Conservation (phyloP, 1,284 basidiomycete species). For the Singerocomus inundabilis region DNA sequence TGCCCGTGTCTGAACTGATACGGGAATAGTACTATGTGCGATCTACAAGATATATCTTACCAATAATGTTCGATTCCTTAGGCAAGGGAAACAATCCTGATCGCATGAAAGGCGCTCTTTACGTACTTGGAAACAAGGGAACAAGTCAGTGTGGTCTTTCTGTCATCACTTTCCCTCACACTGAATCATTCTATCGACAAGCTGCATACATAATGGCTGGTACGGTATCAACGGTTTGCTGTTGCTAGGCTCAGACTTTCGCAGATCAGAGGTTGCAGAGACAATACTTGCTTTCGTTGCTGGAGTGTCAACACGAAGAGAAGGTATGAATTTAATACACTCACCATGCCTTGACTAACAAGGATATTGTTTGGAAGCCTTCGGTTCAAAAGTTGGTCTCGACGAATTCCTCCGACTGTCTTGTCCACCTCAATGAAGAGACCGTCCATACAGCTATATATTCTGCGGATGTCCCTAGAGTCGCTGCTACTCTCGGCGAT, state of each 20-base stretch:
- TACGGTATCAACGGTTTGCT: constrained; percentile 29
- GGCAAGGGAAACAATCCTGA: constrained; percentile 83
- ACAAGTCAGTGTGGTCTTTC: constrained; percentile 44
- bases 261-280: constrained; percentile 69
- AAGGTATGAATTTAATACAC: constrained; percentile 52
- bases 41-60: constrained; percentile 66
- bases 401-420: constrained; percentile 69
- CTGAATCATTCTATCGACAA: constrained; percentile 20
- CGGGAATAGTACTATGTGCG: constrained; percentile 73
- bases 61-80: constrained; percentile 71
- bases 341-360: constrained; percentile 4
- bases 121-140: constrained; percentile 80
- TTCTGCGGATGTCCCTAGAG: constrained; percentile 42
- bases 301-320: constrained; percentile 89
- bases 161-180: not conserved
- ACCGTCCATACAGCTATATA: constrained; percentile 60
- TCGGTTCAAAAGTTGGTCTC: constrained; percentile 88
- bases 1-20: constrained; percentile 6
- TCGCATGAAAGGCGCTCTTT: constrained; percentile 93
- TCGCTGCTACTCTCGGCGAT: constrained; percentile 45
- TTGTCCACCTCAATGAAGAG: constrained; percentile 60
- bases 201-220: constrained; percentile 66
- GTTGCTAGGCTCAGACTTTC: constrained; percentile 11
- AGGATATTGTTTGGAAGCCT: constrained; percentile 48
- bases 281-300: constrained; percentile 67